These are phyloP conservation scores for Pyrenochaeta sp. DNA, from an alignment of 2,329 filamentous ascomycete genomes.

Conservation along the genomic window DNA sequence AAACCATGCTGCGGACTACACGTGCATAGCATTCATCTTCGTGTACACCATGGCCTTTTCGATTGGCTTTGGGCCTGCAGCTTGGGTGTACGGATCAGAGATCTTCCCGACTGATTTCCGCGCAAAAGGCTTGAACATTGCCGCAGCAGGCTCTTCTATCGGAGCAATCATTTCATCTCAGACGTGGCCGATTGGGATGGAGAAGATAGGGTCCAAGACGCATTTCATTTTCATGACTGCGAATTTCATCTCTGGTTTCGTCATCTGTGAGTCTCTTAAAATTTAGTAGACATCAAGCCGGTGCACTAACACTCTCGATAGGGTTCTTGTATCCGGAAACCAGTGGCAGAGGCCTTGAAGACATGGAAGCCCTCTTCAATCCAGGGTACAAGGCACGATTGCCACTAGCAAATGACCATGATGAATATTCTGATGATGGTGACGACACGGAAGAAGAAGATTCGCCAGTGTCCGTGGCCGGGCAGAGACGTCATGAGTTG, in stretches of 20 bases:
- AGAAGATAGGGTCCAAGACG: conserved; percentile 58
- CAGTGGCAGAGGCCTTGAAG: conserved; percentile 63
- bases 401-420: conserved; percentile 44
- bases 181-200: conserved; percentile 64
- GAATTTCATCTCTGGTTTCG: conserved; percentile 52
- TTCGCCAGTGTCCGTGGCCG: conserved; percentile 1
- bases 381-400: conserved; percentile 8
- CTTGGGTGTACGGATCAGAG: conserved; percentile 68
- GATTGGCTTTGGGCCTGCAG: conserved; percentile 63
- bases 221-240: conserved; percentile 67
- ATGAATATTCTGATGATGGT: conserved; percentile 18
- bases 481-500: conserved; percentile 8
- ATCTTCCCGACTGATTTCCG: conserved; percentile 67
- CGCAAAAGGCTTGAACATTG: conserved; percentile 63
- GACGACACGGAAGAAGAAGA: conserved; percentile 15
- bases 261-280: conserved; percentile 21
- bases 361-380: conserved; percentile 71
- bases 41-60: conserved; percentile 66
- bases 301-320: conserved; percentile 1
- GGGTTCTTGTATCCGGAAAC: conserved; percentile 65
- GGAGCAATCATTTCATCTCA: conserved; percentile 63
- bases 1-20: conserved; percentile 58
- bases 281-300: background rate
- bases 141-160: conserved; percentile 63
- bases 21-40: conserved; percentile 65